Evolutionary conservation across 805 yeast species (phyloP).

Genomic region (Candida koratica): DNA sequence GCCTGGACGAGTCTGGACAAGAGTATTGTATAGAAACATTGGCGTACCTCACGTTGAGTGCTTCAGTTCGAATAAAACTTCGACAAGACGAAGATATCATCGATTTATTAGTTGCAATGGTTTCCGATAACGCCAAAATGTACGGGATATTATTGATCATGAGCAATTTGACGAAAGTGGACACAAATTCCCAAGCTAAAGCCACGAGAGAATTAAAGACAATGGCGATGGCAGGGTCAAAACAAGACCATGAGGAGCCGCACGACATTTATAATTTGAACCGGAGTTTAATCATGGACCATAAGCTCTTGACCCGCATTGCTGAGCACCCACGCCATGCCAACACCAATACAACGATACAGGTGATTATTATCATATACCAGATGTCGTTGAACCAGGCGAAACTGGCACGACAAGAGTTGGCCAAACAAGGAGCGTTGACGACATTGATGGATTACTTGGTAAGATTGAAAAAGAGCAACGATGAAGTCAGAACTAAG

Average conservation of each 20-base stretch:
- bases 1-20: background rate
- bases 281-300: constrained; percentile 22
- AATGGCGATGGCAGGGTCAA: constrained; percentile 28
- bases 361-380: constrained; percentile 31
- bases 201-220: constrained; percentile 35
- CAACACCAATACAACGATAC: constrained; percentile 16
- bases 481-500: constrained; percentile 20
- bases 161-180: constrained; percentile 36
- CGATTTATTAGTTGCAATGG: background rate
- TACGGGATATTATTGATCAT: constrained; percentile 44
- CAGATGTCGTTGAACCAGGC: constrained; percentile 30
- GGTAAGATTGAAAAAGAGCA: constrained; percentile 15
- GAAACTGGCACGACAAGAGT: constrained; percentile 25
- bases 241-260: constrained; percentile 18
- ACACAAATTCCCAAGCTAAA: constrained; percentile 23
- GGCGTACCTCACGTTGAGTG: constrained; percentile 45
- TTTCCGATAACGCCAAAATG: constrained; percentile 17
- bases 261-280: constrained; percentile 31
- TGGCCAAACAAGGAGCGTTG: constrained; percentile 46
- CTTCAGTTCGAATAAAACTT: constrained; percentile 26
- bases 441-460: constrained; percentile 38
- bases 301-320: constrained; percentile 19
- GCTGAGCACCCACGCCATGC: constrained; percentile 17
- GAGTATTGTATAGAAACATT: constrained; percentile 41
- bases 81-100: constrained; percentile 26